phyloP scores from a whole-genome alignment of 345 rosid species.

The Pugionium cornutum region DNA sequence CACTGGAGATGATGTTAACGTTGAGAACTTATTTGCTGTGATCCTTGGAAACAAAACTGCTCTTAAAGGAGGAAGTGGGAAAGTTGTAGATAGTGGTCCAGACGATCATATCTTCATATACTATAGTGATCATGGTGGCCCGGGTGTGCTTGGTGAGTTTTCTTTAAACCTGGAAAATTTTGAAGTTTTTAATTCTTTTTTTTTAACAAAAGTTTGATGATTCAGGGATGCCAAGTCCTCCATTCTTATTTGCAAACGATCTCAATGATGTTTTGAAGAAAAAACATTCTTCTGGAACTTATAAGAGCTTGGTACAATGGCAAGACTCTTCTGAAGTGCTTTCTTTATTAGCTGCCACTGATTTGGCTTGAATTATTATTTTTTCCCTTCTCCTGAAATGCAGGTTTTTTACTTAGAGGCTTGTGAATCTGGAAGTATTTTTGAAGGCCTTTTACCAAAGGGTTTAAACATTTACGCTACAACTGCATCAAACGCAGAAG shows the following conservation, averaged over 20 bases:
- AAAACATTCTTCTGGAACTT: constrained; percentile 80
- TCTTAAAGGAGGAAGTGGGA: constrained; percentile 82
- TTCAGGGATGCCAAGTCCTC: constrained; percentile 92
- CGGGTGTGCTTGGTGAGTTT: constrained; percentile 89
- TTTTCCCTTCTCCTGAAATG: background rate
- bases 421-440: constrained; percentile 98
- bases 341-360: background rate
- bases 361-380: too few relatives aligned
- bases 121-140: constrained; percentile 92
- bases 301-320: constrained; percentile 69
- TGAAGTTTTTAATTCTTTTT: background rate
- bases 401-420: constrained; percentile 99
- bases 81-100: constrained; percentile 90
- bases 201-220: background rate
- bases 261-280: constrained; percentile 69
- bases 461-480: constrained; percentile 92
- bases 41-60: constrained; percentile 86
- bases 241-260: constrained; percentile 79
- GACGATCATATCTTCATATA: constrained; percentile 88
- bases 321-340: constrained; percentile 9
- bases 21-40: constrained; percentile 71
- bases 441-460: constrained; percentile 93
- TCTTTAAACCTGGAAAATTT: background rate
- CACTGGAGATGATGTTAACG: constrained; percentile 74
- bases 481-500: constrained; percentile 88